Conservation (phyloP, 805 yeast species). For the Yarrowia divulgata region DNA sequence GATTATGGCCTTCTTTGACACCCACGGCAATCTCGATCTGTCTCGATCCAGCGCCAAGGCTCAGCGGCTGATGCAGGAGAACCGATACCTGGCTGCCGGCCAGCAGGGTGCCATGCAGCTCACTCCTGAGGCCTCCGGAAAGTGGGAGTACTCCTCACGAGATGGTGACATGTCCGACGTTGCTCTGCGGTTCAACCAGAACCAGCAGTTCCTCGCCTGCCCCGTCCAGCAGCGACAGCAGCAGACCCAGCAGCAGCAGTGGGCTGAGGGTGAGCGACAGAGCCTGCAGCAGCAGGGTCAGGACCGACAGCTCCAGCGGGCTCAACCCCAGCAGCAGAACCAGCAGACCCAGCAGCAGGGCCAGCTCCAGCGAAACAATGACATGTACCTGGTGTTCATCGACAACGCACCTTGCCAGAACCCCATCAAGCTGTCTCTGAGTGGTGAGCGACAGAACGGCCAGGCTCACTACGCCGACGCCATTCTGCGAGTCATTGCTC, state of each 20-base stretch:
- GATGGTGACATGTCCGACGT: slow-evolving; percentile 14
- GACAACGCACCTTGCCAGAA: slow-evolving; percentile 28
- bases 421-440: slow-evolving; percentile 27
- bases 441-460: slow-evolving; percentile 27
- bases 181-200: slow-evolving; percentile 30
- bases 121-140: slow-evolving; percentile 10
- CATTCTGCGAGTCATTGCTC: slow-evolving; percentile 20
- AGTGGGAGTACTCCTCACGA: slow-evolving; percentile 21
- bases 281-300: slow-evolving; percentile 6
- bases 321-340: slow-evolving; percentile 9
- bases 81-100: slow-evolving; percentile 10
- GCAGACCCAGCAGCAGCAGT: slow-evolving; percentile 32
- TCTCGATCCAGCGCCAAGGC: slow-evolving; percentile 12
- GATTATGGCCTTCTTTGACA: slow-evolving; percentile 29
- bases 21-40: slow-evolving; percentile 24
- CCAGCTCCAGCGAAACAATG: not conserved
- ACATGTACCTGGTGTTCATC: slow-evolving; percentile 23
- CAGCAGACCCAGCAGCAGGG: slow-evolving; percentile 7
- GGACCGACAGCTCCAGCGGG: slow-evolving; percentile 13
- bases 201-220: slow-evolving; percentile 30
- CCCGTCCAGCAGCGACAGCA: slow-evolving; percentile 40
- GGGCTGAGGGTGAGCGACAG: slow-evolving; percentile 19
- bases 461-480: slow-evolving; percentile 10
- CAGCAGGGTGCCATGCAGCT: slow-evolving; percentile 25
- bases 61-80: slow-evolving; percentile 17